Evolutionary conservation across 768 basidiomycete species (phyloP).

Genomic region (Boletus rubroflammeus): DNA sequence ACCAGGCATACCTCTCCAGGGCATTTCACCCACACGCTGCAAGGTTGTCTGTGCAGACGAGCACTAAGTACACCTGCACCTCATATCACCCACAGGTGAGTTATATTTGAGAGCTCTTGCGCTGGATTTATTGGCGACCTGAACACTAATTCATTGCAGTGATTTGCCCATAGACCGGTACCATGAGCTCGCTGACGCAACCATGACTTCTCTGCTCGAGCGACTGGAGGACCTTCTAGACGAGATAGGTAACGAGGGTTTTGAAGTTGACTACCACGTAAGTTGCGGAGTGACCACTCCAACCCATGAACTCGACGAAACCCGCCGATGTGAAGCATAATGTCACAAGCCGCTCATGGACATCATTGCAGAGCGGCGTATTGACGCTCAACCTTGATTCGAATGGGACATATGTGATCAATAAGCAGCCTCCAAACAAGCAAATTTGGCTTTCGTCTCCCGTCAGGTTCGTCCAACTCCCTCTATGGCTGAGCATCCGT

Average conservation of each 20-base stretch:
- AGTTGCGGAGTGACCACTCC: constrained; percentile 23
- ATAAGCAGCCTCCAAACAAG: constrained; percentile 96
- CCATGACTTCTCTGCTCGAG: constrained; percentile 77
- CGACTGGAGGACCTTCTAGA: constrained; percentile 73
- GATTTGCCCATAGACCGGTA: constrained; percentile 63
- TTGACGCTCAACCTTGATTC: constrained; percentile 74
- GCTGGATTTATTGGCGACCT: not conserved
- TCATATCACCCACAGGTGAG: constrained; percentile 54
- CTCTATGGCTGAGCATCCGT: not conserved
- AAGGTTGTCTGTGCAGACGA: constrained; percentile 15
- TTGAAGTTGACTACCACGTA: constrained; percentile 90
- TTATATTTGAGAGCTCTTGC: not conserved
- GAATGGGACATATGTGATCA: constrained; percentile 89
- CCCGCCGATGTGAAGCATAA: not conserved
- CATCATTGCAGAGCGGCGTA: constrained; percentile 71
- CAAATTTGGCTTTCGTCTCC: constrained; percentile 97
- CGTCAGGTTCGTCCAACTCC: constrained; percentile 51
- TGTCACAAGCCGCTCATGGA: constrained; percentile 6
- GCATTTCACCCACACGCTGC: not conserved
- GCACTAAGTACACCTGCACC: constrained; percentile 50
- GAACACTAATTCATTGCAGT: constrained; percentile 26
- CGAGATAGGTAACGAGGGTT: constrained; percentile 45
- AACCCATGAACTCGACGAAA: not conserved
- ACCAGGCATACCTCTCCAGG: not conserved
- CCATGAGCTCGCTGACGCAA: constrained; percentile 64